phyloP scores from a whole-genome alignment of 2,329 filamentous ascomycete species.

The Trichoderma sp. region DNA sequence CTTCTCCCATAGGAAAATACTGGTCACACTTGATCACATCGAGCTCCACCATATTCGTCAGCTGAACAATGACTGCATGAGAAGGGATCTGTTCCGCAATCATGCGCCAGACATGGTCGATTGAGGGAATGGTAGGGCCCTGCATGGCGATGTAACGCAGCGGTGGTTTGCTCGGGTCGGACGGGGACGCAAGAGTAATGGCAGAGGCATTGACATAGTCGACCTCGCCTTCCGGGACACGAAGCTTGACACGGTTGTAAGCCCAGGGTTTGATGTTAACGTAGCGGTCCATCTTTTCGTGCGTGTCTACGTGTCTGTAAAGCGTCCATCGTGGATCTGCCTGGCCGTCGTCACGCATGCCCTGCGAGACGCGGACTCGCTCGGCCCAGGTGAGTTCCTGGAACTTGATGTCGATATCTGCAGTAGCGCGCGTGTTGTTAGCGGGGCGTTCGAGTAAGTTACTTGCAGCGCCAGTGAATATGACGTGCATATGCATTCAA shows the following conservation, averaged over 20 bases:
- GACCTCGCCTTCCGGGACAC: conserved; percentile 71
- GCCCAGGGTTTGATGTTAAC: conserved; percentile 88
- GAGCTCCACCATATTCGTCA: conserved; percentile 84
- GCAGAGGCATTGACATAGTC: conserved; percentile 86
- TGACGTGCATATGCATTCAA: conserved; percentile 20
- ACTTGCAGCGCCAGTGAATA: conserved; percentile 13
- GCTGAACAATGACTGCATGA: conserved; percentile 86
- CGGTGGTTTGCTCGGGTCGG: conserved; percentile 45
- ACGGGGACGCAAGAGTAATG: conserved; percentile 58
- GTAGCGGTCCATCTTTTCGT: conserved; percentile 73
- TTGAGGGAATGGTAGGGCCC: conserved; percentile 77
- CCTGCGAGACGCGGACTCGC: conserved; percentile 50
- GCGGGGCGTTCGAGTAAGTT: conserved; percentile 8
- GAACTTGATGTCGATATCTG: conserved; percentile 57
- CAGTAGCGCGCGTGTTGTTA: conserved; percentile 19
- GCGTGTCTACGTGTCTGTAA: conserved; percentile 42
- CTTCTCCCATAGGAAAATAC: conserved; percentile 73
- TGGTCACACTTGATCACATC: conserved; percentile 82
- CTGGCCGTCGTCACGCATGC: conserved; percentile 43
- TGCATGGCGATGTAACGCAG: conserved; percentile 87
- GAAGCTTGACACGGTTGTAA: conserved; percentile 79
- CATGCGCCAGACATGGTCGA: conserved; percentile 94
- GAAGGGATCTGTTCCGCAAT: conserved; percentile 74
- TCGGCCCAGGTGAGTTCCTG: conserved; percentile 59
- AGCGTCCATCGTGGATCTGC: conserved; percentile 42